Evolutionary conservation across 2,329 filamentous ascomycete genomes (phyloP).

Genomic region (Arthrobotrys musiformis): DNA sequence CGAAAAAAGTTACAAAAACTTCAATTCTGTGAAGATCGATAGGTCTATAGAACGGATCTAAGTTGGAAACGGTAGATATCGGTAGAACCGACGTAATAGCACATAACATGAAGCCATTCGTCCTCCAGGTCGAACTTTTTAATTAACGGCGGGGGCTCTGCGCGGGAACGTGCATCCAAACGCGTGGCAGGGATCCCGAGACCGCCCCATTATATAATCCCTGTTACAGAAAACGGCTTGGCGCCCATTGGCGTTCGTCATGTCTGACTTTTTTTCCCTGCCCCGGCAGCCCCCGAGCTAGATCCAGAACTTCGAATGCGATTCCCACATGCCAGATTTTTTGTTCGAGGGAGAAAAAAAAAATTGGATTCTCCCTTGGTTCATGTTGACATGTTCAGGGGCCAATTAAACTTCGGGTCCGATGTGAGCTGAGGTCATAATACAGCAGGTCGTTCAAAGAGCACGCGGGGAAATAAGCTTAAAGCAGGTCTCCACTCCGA

Average conservation of each 20-base stretch:
- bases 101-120: no score
- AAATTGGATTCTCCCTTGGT: no score
- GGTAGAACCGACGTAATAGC: no score
- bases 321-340: no score
- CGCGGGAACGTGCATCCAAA: not conserved
- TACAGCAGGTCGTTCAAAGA: no score
- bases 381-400: no score
- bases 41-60: not conserved
- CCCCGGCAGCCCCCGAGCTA: not conserved
- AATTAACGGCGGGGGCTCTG: not conserved
- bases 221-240: constrained; percentile 1
- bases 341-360: no score
- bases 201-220: not conserved
- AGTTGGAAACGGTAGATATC: no score
- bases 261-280: not conserved
- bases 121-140: no score
- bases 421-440: no score
- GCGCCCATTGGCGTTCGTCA: constrained; percentile 5
- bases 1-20: not conserved
- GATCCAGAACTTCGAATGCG: not conserved
- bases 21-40: not conserved
- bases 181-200: not conserved
- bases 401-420: not conserved
- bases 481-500: not conserved
- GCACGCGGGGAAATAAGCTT: constrained; percentile 5